Evolutionary conservation across 352 stramenopile genomes (phyloP).

Genomic region (Globisporangium recalcitrans): DNA sequence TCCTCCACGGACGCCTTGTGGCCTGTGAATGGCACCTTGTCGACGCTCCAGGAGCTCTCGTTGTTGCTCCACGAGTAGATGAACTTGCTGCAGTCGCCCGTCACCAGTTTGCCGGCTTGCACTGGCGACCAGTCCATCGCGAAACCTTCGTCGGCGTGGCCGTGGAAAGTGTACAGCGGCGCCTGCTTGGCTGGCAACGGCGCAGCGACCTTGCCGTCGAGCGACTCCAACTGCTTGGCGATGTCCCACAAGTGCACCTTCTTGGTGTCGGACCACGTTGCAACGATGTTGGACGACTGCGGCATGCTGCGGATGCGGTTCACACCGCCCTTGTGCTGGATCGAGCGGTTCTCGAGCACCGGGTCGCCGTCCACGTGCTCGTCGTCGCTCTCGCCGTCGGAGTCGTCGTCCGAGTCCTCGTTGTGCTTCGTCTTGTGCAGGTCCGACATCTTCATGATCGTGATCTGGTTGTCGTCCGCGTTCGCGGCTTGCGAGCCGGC

Average conservation of each 20-base stretch:
- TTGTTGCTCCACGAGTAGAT: slow-evolving; percentile 94
- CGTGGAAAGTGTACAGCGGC: slow-evolving; percentile 92
- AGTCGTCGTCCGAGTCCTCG: slow-evolving; percentile 67
- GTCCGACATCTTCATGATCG: slow-evolving; percentile 97
- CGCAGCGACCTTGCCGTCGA: slow-evolving; percentile 73
- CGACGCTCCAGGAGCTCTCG: slow-evolving; percentile 73
- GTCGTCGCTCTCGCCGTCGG: slow-evolving; percentile 80
- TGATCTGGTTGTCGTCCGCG: slow-evolving; percentile 94
- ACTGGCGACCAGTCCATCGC: slow-evolving; percentile 97
- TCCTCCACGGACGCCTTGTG: slow-evolving; percentile 96
- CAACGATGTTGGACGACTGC: slow-evolving; percentile 94
- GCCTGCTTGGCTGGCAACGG: slow-evolving; percentile 51
- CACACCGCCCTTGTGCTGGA: slow-evolving; percentile 93
- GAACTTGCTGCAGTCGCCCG: slow-evolving; percentile 95
- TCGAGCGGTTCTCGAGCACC: slow-evolving; percentile 93
- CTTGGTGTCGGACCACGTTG: slow-evolving; percentile 94
- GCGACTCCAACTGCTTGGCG: slow-evolving; percentile 79
- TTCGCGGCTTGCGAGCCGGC: slow-evolving; percentile 94
- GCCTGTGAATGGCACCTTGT: slow-evolving; percentile 89
- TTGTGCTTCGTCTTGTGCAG: slow-evolving; percentile 92
- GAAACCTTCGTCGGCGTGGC: slow-evolving; percentile 96
- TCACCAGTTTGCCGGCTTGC: slow-evolving; percentile 87
- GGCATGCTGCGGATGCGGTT: slow-evolving; percentile 96
- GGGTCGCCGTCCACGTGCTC: slow-evolving; percentile 94
- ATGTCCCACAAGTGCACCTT: slow-evolving; percentile 97